These are phyloP conservation scores for Ogataea nakhonphanomensis DNA, from an alignment of 805 yeast species.

Conservation along the genomic window DNA sequence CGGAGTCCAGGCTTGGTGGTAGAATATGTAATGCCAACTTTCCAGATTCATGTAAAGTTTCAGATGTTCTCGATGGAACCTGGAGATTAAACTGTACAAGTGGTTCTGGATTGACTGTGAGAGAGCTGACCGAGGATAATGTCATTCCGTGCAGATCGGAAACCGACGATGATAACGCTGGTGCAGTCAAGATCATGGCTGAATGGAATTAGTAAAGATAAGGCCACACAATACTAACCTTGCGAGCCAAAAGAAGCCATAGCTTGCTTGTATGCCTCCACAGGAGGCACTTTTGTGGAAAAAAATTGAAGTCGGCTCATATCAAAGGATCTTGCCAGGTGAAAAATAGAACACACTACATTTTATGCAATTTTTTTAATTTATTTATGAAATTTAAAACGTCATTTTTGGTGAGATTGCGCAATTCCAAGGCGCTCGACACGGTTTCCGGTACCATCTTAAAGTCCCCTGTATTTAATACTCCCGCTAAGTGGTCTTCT, in stretches of 20 bases:
- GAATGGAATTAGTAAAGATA: background rate
- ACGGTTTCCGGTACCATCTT: background rate
- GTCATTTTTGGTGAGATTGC: slow-evolving; percentile 3
- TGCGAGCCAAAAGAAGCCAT: slow-evolving; percentile 37
- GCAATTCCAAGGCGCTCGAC: slow-evolving; percentile 2
- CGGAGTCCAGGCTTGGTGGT: slow-evolving; percentile 55
- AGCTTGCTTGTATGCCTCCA: slow-evolving; percentile 30
- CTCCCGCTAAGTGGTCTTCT: slow-evolving; percentile 27
- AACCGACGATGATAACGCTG: slow-evolving; percentile 25
- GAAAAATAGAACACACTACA: slow-evolving; percentile 5
- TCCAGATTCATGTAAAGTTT: slow-evolving; percentile 52
- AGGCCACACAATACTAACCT: slow-evolving; percentile 21
- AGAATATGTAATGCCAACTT: slow-evolving; percentile 73
- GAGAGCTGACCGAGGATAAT: slow-evolving; percentile 78
- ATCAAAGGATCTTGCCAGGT: background rate
- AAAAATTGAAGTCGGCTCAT: slow-evolving; percentile 7
- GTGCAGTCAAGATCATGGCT: slow-evolving; percentile 59
- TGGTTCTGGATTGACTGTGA: slow-evolving; percentile 75
- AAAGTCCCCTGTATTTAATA: slow-evolving; percentile 21
- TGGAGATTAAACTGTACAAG: slow-evolving; percentile 82
- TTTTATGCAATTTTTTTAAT: background rate
- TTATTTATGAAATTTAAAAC: slow-evolving; percentile 13
- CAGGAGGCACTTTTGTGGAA: slow-evolving; percentile 18
- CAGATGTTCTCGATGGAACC: slow-evolving; percentile 79
- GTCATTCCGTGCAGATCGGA: slow-evolving; percentile 67